These are phyloP conservation scores for Lupinus albus DNA, from an alignment of 306 rosid species.

Conservation along the genomic window DNA sequence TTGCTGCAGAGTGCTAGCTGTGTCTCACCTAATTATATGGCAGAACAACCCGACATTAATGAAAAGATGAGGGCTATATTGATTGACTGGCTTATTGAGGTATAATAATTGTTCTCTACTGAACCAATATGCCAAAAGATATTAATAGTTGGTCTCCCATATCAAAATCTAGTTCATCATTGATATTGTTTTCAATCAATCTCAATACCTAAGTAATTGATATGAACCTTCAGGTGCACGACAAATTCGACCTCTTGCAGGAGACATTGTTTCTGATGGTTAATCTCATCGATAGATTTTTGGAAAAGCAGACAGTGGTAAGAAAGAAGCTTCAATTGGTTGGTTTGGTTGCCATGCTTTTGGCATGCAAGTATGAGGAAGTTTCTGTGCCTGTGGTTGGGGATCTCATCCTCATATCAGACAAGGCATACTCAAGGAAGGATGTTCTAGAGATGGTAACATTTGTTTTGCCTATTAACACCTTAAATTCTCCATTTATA, in stretches of 20 bases:
- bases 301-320: conserved; percentile 59
- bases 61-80: conserved; percentile 96
- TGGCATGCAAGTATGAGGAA: conserved; percentile 98
- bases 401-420: conserved; percentile 91
- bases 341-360: conserved; percentile 95
- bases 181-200: neutral
- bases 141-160: neutral
- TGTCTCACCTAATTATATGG: conserved; percentile 71
- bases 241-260: conserved; percentile 84
- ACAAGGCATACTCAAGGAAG: conserved; percentile 76
- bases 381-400: conserved; percentile 89
- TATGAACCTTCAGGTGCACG: conserved; percentile 72
- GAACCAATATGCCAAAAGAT: no score
- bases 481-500: neutral
- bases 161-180: neutral
- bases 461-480: conserved; percentile 4
- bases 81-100: conserved; percentile 98
- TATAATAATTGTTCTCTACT: conserved; percentile 23
- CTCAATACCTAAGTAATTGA: no score
- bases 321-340: conserved; percentile 97
- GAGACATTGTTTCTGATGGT: conserved; percentile 90
- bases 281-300: conserved; percentile 82
- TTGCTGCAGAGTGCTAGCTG: conserved; percentile 62
- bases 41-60: conserved; percentile 77
- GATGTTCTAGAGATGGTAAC: conserved; percentile 91